These are phyloP conservation scores for Xylaria grammica DNA, from an alignment of 495 filamentous ascomycete species.

Conservation along the genomic window DNA sequence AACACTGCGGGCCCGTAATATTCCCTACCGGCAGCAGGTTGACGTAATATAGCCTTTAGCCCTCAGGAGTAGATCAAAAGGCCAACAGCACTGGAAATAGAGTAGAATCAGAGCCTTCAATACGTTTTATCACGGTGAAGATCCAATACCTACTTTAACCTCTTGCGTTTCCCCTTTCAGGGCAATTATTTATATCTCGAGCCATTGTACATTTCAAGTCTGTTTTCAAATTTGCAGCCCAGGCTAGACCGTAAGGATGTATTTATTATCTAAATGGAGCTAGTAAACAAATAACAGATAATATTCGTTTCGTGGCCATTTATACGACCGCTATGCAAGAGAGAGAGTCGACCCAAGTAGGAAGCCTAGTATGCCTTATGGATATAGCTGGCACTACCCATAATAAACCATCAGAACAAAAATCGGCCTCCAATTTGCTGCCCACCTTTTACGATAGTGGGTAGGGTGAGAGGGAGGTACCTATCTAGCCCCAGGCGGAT, in stretches of 20 bases:
- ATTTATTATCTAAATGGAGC: too few species aligned
- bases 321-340: too few species aligned
- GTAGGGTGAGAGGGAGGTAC: slow-evolving; percentile 10
- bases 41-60: slow-evolving; percentile 10
- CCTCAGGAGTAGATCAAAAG: not conserved
- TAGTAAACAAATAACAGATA: too few species aligned
- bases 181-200: not conserved
- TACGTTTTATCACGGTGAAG: not conserved
- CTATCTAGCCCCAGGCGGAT: not conserved
- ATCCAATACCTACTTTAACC: not conserved
- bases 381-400: too few species aligned
- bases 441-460: not conserved
- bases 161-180: not conserved
- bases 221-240: too few species aligned
- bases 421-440: not conserved
- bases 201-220: not conserved
- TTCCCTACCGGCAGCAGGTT: not conserved
- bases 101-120: not conserved
- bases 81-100: not conserved
- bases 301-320: too few species aligned
- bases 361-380: not conserved
- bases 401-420: not conserved
- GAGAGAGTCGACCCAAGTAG: too few species aligned
- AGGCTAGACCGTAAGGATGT: too few species aligned
- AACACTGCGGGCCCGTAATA: slow-evolving; percentile 9